Conservation (phyloP, 2,329 filamentous ascomycete species). For the Sclerotinia trifoliorum region DNA sequence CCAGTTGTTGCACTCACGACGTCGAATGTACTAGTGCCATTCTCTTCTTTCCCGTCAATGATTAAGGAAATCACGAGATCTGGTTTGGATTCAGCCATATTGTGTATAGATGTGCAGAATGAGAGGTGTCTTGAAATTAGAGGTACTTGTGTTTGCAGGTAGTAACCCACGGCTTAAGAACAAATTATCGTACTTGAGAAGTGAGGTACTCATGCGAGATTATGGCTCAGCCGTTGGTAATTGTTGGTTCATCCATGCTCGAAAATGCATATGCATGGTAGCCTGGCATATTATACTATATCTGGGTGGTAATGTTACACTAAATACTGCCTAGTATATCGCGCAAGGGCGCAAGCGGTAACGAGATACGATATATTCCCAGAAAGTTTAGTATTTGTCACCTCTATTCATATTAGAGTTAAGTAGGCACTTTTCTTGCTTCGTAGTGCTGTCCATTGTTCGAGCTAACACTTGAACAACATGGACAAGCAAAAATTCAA, state of each 20-base stretch:
- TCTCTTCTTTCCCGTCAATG: constrained; percentile 5
- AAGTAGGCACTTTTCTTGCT: background rate
- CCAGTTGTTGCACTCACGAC: constrained; percentile 8
- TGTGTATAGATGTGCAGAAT: background rate
- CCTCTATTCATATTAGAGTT: background rate
- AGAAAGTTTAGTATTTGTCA: background rate
- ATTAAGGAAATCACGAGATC: constrained; percentile 4
- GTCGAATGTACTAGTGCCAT: background rate
- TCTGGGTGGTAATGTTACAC: too few relatives aligned
- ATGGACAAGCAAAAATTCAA: background rate
- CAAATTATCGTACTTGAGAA: too few relatives aligned
- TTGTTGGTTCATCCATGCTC: too few relatives aligned
- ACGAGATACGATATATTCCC: background rate
- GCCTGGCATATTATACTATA: too few relatives aligned
- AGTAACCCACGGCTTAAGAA: too few relatives aligned
- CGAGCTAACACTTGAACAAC: background rate
- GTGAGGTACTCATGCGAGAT: too few relatives aligned
- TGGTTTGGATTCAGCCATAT: background rate
- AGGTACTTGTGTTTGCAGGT: too few relatives aligned
- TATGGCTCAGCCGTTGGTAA: too few relatives aligned
- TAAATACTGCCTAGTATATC: too few relatives aligned
- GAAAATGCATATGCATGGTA: too few relatives aligned
- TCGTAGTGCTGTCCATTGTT: background rate
- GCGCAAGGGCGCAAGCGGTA: too few relatives aligned
- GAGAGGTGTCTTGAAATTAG: too few relatives aligned